These are phyloP conservation scores for Skeletonema tropicum DNA, from an alignment of 108 stramenopile genomes.

Conservation along the genomic window DNA sequence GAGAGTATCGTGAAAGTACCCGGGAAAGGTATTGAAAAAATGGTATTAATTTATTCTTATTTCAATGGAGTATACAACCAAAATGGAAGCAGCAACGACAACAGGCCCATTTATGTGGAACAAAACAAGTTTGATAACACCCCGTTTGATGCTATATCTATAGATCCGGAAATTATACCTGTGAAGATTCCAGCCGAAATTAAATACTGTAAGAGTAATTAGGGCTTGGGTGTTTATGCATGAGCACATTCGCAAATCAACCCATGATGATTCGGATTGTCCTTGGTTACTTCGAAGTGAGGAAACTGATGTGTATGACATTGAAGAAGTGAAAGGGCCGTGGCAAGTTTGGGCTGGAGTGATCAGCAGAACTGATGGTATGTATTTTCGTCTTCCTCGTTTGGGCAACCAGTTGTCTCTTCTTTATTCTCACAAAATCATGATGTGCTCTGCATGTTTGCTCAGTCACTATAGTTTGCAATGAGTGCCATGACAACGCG, in stretches of 20 bases:
- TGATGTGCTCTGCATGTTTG: background rate
- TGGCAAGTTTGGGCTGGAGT: conserved; percentile 9
- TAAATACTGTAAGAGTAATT: conserved; percentile 11
- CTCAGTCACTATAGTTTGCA: background rate
- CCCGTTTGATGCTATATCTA: background rate
- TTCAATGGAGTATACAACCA: background rate
- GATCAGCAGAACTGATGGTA: conserved; percentile 1
- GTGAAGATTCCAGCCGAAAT: conserved; percentile 12
- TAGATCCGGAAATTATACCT: background rate
- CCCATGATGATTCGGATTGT: conserved; percentile 3
- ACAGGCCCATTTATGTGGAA: conserved; percentile 3
- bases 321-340: conserved; percentile 1
- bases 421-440: background rate
- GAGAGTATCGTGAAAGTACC: background rate
- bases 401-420: background rate
- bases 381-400: background rate
- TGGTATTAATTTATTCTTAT: background rate
- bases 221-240: conserved; percentile 24
- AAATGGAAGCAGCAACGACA: conserved; percentile 1
- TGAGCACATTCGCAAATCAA: conserved; percentile 16
- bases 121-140: conserved; percentile 2
- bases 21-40: background rate
- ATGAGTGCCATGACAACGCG: background rate
- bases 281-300: conserved; percentile 15
- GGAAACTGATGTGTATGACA: conserved; percentile 12